phyloP scores from a whole-genome alignment of 2,329 filamentous ascomycete genomes.

The Stachybotrys elegans region DNA sequence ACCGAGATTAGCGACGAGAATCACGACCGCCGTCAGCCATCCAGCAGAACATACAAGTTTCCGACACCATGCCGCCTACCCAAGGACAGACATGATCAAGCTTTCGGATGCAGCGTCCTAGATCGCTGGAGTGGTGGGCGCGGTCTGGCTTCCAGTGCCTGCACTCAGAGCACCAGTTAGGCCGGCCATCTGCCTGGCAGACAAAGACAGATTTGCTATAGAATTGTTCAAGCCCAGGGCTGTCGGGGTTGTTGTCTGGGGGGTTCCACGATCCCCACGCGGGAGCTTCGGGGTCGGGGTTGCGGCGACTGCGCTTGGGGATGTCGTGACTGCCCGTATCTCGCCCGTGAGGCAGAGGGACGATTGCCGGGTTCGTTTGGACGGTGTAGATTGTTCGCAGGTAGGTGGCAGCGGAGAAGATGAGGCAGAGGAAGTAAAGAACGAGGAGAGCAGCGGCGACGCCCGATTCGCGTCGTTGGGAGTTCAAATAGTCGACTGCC shows the following conservation, averaged over 20 bases:
- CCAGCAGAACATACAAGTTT: constrained; percentile 54
- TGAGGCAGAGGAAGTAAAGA: constrained; percentile 67
- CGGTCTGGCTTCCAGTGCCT: constrained; percentile 85
- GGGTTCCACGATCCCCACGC: too few relatives aligned
- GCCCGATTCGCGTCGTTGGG: constrained; percentile 38
- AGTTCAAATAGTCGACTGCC: constrained; percentile 64
- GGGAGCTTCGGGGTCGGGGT: constrained; percentile 20
- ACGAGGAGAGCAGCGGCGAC: constrained; percentile 65
- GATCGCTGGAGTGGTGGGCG: constrained; percentile 78
- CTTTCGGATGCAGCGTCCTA: constrained; percentile 75
- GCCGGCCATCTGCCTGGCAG: constrained; percentile 78
- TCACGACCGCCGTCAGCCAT: constrained; percentile 1
- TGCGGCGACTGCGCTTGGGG: constrained; percentile 19
- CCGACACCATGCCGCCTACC: constrained; percentile 89
- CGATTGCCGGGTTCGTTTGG: constrained; percentile 65
- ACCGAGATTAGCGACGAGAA: background rate
- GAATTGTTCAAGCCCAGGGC: constrained; percentile 67
- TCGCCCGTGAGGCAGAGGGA: constrained; percentile 50
- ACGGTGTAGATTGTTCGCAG: constrained; percentile 66
- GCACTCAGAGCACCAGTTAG: constrained; percentile 80
- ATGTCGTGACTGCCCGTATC: too few relatives aligned
- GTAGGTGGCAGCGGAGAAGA: constrained; percentile 63
- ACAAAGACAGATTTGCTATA: constrained; percentile 80
- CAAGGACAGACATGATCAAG: constrained; percentile 97
- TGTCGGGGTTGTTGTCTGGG: constrained; percentile 50